Percentiles rank a stretch among this genome's conserved stretches.
These are phyloP conservation scores for Bryoerythrophyllum caledonicum DNA, from an alignment of 225 moss, liverwort and hornwort genomes.

Conservation along the genomic window DNA sequence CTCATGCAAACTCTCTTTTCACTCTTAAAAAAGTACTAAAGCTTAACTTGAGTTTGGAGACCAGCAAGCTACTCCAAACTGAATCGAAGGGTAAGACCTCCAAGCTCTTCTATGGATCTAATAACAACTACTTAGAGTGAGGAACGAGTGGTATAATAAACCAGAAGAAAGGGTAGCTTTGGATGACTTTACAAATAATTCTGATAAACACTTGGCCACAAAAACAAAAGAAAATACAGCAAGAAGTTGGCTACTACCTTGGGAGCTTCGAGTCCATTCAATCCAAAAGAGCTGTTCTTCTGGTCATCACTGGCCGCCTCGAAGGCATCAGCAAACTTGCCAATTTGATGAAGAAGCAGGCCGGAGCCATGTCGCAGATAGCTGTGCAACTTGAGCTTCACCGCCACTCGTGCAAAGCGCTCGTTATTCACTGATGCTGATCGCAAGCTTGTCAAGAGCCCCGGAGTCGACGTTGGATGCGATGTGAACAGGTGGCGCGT, in stretches of 20 bases:
- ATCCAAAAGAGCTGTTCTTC: conserved; percentile 61
- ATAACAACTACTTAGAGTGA: no score
- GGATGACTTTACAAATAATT: no score
- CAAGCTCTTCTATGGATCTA: no score
- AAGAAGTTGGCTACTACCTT: conserved; percentile 46
- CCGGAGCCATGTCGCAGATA: conserved; percentile 95
- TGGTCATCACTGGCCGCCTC: conserved; percentile 51
- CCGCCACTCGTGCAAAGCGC: conserved; percentile 94
- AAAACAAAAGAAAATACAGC: background rate
- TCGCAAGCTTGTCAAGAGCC: conserved; percentile 84
- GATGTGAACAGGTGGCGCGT: conserved; percentile 77
- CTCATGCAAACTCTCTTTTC: no score
- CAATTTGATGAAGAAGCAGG: conserved; percentile 72
- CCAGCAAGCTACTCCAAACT: no score
- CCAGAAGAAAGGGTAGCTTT: no score
- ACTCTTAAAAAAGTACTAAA: no score
- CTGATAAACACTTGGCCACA: background rate
- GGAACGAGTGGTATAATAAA: no score
- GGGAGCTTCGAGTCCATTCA: conserved; percentile 88
- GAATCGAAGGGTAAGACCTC: no score
- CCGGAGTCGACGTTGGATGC: conserved; percentile 78
- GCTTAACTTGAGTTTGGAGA: no score
- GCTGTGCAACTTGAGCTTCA: conserved; percentile 69
- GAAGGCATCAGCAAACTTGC: conserved; percentile 56
- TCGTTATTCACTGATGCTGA: conserved; percentile 98